Percentiles rank a stretch among this genome's conserved stretches.
These are phyloP conservation scores for Prunus kanzakura DNA, from an alignment of 306 rosid genomes.

Conservation along the genomic window DNA sequence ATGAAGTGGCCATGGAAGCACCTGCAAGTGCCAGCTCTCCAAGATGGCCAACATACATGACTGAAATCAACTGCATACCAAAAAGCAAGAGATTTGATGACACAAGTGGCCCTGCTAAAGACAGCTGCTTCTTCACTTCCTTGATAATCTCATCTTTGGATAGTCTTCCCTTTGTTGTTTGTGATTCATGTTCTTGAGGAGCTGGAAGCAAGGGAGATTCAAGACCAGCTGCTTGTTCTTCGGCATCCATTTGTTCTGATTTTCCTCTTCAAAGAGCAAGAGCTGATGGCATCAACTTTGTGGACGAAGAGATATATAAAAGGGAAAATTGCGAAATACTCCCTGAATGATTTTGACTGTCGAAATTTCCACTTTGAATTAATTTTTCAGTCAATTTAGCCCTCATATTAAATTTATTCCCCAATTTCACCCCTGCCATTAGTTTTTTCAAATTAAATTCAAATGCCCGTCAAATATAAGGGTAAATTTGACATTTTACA, in stretches of 20 bases:
- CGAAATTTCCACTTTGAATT: too few species aligned
- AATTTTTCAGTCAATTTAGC: too few species aligned
- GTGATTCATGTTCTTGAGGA: not conserved
- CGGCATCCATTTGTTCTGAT: not conserved
- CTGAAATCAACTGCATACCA: conserved; percentile 34
- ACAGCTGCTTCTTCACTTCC: conserved; percentile 34
- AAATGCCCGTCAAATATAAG: too few species aligned
- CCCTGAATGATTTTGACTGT: too few species aligned
- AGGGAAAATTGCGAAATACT: too few species aligned
- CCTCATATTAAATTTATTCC: too few species aligned
- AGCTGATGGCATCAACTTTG: not conserved
- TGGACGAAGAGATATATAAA: not conserved
- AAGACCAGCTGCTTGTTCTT: conserved; percentile 14
- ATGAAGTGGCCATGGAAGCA: conserved; percentile 46
- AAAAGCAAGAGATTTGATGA: conserved; percentile 24
- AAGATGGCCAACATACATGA: conserved; percentile 47
- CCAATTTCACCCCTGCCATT: too few species aligned
- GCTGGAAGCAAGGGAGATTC: conserved; percentile 28
- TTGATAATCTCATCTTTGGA: not conserved
- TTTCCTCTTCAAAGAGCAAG: not conserved
- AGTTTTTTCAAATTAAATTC: too few species aligned
- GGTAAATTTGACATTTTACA: too few species aligned
- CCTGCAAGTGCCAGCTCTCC: conserved; percentile 42
- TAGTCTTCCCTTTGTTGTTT: not conserved
- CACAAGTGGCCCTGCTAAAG: conserved; percentile 35